A percentile compares a stretch with the other conserved stretches of the same genome.
phyloP scores from a whole-genome alignment of 768 basidiomycete species.

The Agrocybe pediades region DNA sequence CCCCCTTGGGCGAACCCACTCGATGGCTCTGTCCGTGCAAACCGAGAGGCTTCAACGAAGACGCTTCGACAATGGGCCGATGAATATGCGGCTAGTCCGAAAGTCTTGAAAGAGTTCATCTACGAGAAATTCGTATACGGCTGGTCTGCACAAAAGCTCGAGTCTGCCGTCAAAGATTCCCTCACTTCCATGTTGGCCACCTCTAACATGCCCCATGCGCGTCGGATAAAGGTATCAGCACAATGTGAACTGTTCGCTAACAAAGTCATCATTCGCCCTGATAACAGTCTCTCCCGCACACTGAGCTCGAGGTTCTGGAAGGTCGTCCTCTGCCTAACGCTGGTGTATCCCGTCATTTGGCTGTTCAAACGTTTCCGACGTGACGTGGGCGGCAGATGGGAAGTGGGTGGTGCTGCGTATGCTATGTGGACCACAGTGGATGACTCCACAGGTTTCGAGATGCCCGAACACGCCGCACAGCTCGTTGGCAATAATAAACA shows the following conservation, averaged over 20 bases:
- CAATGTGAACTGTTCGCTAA: slow-evolving; percentile 42
- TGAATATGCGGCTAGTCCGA: slow-evolving; percentile 69
- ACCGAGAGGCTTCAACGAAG: slow-evolving; percentile 42
- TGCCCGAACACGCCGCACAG: too few species aligned
- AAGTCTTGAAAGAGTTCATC: slow-evolving; percentile 72
- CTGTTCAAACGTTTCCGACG: slow-evolving; percentile 65
- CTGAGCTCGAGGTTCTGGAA: slow-evolving; percentile 69
- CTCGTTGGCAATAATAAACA: too few species aligned
- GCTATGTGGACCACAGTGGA: slow-evolving; percentile 45
- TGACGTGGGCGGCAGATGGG: slow-evolving; percentile 70
- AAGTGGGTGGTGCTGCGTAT: slow-evolving; percentile 72
- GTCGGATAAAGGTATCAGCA: slow-evolving; percentile 40
- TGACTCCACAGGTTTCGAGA: too few species aligned
- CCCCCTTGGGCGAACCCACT: slow-evolving; percentile 36
- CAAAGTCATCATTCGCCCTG: slow-evolving; percentile 62
- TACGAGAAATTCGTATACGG: slow-evolving; percentile 57
- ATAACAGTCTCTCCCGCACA: slow-evolving; percentile 60
- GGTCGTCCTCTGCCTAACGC: slow-evolving; percentile 61
- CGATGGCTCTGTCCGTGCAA: slow-evolving; percentile 1
- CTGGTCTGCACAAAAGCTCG: slow-evolving; percentile 41
- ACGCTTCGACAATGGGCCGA: slow-evolving; percentile 76
- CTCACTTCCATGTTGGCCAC: slow-evolving; percentile 33
- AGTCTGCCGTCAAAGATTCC: slow-evolving; percentile 36
- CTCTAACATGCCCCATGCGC: slow-evolving; percentile 43
- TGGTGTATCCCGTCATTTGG: slow-evolving; percentile 81